phyloP scores from a whole-genome alignment of 495 filamentous ascomycete species.

The Aspergillus cristatus region DNA sequence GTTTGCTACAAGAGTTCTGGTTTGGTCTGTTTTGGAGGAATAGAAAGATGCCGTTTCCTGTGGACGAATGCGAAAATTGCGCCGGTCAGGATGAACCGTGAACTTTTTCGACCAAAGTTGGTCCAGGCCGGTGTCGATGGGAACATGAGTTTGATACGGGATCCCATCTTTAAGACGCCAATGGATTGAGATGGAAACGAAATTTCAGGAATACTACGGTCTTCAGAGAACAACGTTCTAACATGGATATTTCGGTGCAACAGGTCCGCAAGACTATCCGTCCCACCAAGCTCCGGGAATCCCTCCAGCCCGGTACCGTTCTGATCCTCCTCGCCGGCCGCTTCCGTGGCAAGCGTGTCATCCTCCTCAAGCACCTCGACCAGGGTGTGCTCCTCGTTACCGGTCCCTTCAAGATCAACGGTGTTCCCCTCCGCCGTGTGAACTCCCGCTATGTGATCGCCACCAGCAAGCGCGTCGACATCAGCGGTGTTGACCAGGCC shows the following conservation, averaged over 20 bases:
- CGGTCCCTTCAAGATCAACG: slow-evolving; percentile 99
- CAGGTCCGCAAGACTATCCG: slow-evolving; percentile 94
- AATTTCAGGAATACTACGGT: neutral
- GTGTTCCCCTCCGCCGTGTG: slow-evolving; percentile 94
- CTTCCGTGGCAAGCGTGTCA: slow-evolving; percentile 99
- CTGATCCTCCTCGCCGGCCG: slow-evolving; percentile 98
- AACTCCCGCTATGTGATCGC: slow-evolving; percentile 99
- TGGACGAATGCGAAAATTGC: slow-evolving; percentile 28
- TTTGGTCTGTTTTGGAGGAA: too few species aligned
- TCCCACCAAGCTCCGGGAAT: slow-evolving; percentile 70
- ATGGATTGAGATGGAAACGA: slow-evolving; percentile 1
- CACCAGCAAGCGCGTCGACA: slow-evolving; percentile 82
- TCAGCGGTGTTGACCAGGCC: slow-evolving; percentile 70
- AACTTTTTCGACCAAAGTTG: too few species aligned
- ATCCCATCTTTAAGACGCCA: slow-evolving; percentile 11
- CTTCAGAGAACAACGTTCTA: slow-evolving; percentile 23
- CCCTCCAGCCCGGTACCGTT: slow-evolving; percentile 85
- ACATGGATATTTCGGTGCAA: slow-evolving; percentile 19
- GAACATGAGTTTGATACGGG: slow-evolving; percentile 13
- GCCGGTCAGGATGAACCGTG: slow-evolving; percentile 14
- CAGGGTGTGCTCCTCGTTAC: slow-evolving; percentile 98
- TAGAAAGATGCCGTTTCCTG: slow-evolving; percentile 12
- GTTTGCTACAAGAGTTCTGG: neutral
- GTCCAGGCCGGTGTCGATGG: slow-evolving; percentile 9
- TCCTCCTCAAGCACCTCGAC: slow-evolving; percentile 92